A percentile compares a stretch with the other conserved stretches of the same genome.
phyloP scores from a whole-genome alignment of 129 eudicot species.

The Tanacetum coccineum region DNA sequence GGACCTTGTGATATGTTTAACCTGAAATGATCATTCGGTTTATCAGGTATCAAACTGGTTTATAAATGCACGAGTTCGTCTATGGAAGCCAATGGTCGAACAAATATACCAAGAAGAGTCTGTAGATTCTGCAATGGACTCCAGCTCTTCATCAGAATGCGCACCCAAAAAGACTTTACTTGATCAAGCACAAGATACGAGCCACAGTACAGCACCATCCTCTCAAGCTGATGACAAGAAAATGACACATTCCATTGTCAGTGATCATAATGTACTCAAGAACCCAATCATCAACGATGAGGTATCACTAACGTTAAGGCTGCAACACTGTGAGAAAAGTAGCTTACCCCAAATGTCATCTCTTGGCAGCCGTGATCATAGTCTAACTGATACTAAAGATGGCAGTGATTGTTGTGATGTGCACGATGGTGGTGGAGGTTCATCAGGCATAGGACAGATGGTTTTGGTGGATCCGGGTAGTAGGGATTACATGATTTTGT shows the following conservation, averaged over 20 bases:
- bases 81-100: slow-evolving; percentile 89
- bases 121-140: slow-evolving; percentile 28
- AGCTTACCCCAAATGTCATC: background rate
- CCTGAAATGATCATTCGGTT: background rate
- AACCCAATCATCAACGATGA: background rate
- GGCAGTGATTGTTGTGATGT: background rate
- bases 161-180: slow-evolving; percentile 21
- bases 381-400: background rate
- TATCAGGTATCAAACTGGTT: slow-evolving; percentile 77
- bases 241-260: background rate
- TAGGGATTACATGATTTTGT: too few relatives aligned
- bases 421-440: too few relatives aligned
- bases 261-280: background rate
- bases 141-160: slow-evolving; percentile 29
- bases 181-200: slow-evolving; percentile 20
- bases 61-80: slow-evolving; percentile 66
- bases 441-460: too few relatives aligned
- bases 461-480: too few relatives aligned
- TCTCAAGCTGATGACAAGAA: slow-evolving; percentile 1
- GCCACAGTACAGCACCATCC: background rate
- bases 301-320: slow-evolving; percentile 11
- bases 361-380: background rate
- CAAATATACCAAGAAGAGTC: slow-evolving; percentile 60
- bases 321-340: background rate
- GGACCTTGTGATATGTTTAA: background rate